A percentile compares a stretch with the other conserved stretches of the same genome.
phyloP scores from a whole-genome alignment of 1,284 basidiomycete genomes.

The Puccinia novopanici region DNA sequence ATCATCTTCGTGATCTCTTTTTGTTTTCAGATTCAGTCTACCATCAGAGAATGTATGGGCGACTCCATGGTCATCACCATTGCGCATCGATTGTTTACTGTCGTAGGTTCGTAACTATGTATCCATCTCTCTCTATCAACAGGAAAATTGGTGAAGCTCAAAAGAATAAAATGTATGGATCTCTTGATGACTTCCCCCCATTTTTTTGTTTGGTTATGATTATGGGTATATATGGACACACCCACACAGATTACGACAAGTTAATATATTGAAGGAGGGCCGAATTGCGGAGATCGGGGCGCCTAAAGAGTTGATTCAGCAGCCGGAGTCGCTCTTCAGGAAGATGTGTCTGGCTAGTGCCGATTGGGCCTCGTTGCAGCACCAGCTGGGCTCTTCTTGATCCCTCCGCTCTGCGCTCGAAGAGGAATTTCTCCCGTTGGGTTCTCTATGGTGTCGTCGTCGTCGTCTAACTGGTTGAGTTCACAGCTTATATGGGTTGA shows the following conservation, averaged over 20 bases:
- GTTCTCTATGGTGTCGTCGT: too few species aligned
- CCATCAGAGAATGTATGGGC: conserved; percentile 44
- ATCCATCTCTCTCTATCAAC: background rate
- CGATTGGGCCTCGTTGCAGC: conserved; percentile 24
- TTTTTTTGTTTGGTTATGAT: background rate
- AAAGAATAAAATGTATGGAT: conserved; percentile 52
- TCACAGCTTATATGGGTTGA: too few species aligned
- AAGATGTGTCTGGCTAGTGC: conserved; percentile 40
- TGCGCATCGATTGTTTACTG: conserved; percentile 42
- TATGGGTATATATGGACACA: background rate
- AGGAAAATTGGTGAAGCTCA: background rate
- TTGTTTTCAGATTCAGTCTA: conserved; percentile 36
- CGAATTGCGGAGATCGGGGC: conserved; percentile 55
- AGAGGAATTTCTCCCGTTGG: too few species aligned
- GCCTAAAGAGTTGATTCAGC: conserved; percentile 54
- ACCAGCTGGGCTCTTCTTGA: conserved; percentile 5
- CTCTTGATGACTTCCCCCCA: background rate
- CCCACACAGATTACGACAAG: conserved; percentile 55
- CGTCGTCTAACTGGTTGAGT: too few species aligned
- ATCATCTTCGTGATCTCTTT: background rate
- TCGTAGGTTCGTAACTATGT: conserved; percentile 37
- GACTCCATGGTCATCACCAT: conserved; percentile 46
- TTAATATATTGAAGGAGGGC: conserved; percentile 57
- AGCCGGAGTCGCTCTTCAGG: conserved; percentile 28
- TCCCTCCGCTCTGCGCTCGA: too few species aligned